A percentile compares a stretch with the other conserved stretches of the same genome.
Evolutionary conservation across 139 green algal species (phyloP).

Genomic region (Chlorella sp.): DNA sequence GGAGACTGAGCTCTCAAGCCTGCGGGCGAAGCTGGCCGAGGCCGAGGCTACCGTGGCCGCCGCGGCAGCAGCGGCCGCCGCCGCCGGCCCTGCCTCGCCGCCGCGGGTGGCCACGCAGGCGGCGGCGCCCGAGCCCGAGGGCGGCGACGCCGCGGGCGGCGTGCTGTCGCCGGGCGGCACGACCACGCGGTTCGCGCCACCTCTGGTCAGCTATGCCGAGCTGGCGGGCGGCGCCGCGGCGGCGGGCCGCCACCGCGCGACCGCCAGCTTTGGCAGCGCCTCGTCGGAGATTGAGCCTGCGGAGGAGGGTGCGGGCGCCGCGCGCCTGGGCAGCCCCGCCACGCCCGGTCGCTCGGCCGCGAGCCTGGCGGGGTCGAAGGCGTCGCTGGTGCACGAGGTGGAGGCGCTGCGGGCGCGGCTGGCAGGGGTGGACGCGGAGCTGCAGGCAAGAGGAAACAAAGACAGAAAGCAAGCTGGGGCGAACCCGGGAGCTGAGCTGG

Average conservation of each 20-base stretch:
- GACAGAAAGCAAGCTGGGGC: no score
- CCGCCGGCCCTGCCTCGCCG: no score
- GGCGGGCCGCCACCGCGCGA: background rate
- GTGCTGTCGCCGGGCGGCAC: slow-evolving; percentile 21
- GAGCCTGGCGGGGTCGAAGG: background rate
- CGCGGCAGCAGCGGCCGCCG: background rate
- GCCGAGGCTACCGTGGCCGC: slow-evolving; percentile 1
- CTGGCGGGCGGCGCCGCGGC: background rate
- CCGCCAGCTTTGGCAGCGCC: slow-evolving; percentile 6
- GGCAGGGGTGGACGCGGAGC: slow-evolving; percentile 9
- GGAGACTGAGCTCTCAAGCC: background rate
- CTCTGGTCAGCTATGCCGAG: slow-evolving; percentile 19
- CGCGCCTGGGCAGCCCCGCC: background rate
- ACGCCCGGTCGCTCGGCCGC: background rate
- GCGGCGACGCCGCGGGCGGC: background rate
- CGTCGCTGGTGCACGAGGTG: background rate
- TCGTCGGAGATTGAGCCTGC: slow-evolving; percentile 29
- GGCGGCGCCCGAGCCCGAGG: background rate
- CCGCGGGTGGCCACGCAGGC: background rate
- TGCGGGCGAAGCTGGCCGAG: background rate
- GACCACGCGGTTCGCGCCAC: slow-evolving; percentile 18
- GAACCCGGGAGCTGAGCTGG: no score
- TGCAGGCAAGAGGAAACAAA: no score
- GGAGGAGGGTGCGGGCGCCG: background rate
- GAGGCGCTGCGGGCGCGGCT: background rate